Conservation (phyloP, 495 filamentous ascomycete genomes). For the Penicillium pancosmium region DNA sequence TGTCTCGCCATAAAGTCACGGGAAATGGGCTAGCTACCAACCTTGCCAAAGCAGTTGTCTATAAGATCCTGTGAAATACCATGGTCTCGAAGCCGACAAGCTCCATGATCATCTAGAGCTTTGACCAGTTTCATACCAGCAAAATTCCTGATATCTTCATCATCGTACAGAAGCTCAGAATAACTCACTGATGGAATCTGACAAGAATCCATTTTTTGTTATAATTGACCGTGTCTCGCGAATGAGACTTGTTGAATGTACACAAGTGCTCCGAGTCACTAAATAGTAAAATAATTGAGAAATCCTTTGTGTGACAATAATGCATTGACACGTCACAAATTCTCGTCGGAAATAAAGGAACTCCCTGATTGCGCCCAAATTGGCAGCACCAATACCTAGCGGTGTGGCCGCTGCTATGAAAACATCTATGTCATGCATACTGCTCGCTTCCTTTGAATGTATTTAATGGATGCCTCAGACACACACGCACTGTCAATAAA, state of each 20-base stretch:
- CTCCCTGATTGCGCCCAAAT: not conserved
- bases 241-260: not conserved
- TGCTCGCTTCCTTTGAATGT: too few relatives aligned
- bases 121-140: not conserved
- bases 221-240: not conserved
- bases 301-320: not conserved
- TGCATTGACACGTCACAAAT: not conserved
- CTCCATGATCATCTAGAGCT: not conserved
- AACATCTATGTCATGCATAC: too few relatives aligned
- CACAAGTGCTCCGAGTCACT: not conserved
- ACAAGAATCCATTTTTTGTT: not conserved
- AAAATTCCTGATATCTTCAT: not conserved
- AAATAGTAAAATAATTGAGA: slow-evolving; percentile 1
- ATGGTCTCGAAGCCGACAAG: not conserved
- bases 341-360: not conserved
- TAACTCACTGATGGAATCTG: not conserved
- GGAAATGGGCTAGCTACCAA: not conserved
- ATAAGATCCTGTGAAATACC: not conserved
- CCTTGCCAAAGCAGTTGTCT: slow-evolving; percentile 1
- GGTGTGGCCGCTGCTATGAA: not conserved
- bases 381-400: not conserved
- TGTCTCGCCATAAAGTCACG: not conserved
- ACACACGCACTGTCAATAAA: too few relatives aligned
- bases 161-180: not conserved
- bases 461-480: too few relatives aligned